phyloP scores from a whole-genome alignment of 257 asterid species.

The Solanum lignicaule region DNA sequence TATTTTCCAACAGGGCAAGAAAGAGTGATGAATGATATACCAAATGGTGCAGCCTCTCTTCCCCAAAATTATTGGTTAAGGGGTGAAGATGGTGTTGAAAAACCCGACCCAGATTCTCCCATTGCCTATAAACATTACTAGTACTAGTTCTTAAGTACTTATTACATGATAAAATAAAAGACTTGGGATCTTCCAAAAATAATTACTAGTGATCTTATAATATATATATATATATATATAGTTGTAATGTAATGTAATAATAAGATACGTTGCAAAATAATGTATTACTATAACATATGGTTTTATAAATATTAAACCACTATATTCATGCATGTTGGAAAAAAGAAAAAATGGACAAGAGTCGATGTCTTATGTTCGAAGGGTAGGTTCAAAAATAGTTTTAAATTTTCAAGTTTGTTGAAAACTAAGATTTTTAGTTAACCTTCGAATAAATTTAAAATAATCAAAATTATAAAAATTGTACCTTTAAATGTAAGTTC shows the following conservation, averaged over 20 bases:
- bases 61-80: conserved; percentile 30
- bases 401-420: not conserved
- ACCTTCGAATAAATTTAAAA: too few species aligned
- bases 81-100: conserved; percentile 33
- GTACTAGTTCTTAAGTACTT: not conserved
- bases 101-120: not conserved
- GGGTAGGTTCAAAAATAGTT: not conserved
- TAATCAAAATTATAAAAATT: too few species aligned
- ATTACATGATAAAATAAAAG: not conserved
- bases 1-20: conserved; percentile 45
- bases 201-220: not conserved
- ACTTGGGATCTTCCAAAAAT: not conserved
- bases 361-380: not conserved
- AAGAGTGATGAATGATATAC: conserved; percentile 32
- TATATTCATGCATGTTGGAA: not conserved
- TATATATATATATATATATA: not conserved
- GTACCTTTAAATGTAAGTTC: too few species aligned
- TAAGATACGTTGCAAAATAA: not conserved
- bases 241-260: not conserved
- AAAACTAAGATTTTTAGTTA: too few species aligned
- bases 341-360: not conserved
- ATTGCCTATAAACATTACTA: not conserved
- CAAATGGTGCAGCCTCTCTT: conserved; percentile 31
- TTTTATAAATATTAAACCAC: not conserved
- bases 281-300: not conserved